Evolutionary conservation across 768 basidiomycete species (phyloP).

Genomic region (Lyophyllum decastes): DNA sequence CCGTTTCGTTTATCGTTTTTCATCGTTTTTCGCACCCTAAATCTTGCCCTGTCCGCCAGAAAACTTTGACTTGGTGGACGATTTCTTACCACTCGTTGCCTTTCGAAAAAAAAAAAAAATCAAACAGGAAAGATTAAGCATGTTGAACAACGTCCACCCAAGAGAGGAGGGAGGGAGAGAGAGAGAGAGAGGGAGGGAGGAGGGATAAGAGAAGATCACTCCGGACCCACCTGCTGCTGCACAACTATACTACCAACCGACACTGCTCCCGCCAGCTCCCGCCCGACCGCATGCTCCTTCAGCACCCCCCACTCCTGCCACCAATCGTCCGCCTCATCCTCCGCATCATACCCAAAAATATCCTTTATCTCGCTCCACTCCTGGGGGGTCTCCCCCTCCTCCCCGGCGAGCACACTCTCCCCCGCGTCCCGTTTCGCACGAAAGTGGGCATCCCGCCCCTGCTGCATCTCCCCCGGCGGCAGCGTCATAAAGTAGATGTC

Average conservation of each 20-base stretch:
- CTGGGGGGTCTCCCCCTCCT: conserved; percentile 6
- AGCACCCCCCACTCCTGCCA: conserved; percentile 56
- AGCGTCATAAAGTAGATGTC: conserved; percentile 47
- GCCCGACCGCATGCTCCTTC: conserved; percentile 26
- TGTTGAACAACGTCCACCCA: neutral
- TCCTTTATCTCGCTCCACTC: conserved; percentile 51
- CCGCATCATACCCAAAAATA: conserved; percentile 56
- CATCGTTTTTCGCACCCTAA: neutral
- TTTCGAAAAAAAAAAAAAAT: neutral
- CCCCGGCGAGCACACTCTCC: conserved; percentile 15
- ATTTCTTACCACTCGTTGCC: neutral
- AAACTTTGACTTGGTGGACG: neutral
- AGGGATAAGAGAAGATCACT: neutral
- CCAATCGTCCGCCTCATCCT: conserved; percentile 62
- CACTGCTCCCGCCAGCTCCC: neutral
- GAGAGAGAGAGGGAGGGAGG: neutral
- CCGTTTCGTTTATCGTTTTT: no score
- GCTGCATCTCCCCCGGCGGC: conserved; percentile 41
- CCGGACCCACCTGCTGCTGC: conserved; percentile 9
- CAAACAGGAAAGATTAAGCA: neutral
- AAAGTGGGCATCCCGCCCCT: conserved; percentile 43
- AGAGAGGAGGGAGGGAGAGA: no score
- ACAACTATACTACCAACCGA: conserved; percentile 5
- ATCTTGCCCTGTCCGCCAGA: neutral
- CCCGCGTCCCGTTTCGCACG: conserved; percentile 30